A percentile compares a stretch with the other conserved stretches of the same genome.
phyloP scores from a whole-genome alignment of 306 rosid genomes.

The Macrotyloma uniflorum region DNA sequence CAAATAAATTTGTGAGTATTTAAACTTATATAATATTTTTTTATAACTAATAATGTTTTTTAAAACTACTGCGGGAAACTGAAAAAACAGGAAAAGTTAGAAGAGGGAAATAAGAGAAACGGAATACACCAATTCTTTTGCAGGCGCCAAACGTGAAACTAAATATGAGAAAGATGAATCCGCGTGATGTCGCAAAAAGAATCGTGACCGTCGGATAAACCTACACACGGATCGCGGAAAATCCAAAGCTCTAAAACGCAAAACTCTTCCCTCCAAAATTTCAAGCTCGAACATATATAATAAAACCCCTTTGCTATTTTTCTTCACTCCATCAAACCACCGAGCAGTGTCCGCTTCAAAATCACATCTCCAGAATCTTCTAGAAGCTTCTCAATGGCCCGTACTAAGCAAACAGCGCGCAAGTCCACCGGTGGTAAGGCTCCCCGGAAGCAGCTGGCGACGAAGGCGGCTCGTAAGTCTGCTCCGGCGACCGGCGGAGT shows the following conservation, averaged over 20 bases:
- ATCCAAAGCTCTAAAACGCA: not conserved
- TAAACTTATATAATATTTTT: too few relatives aligned
- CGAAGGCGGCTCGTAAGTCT: constrained; percentile 47
- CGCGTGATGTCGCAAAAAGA: not conserved
- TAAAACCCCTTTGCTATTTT: too few relatives aligned
- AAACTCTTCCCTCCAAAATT: too few relatives aligned
- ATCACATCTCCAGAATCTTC: too few relatives aligned
- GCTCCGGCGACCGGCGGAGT: constrained; percentile 56
- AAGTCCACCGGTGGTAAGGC: constrained; percentile 52
- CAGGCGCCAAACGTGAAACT: not conserved
- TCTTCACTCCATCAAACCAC: too few relatives aligned
- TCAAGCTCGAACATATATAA: too few relatives aligned
- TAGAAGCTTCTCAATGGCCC: constrained; percentile 19
- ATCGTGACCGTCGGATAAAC: not conserved
- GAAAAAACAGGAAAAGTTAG: not conserved
- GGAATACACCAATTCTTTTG: not conserved
- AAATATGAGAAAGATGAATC: not conserved
- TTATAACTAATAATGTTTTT: too few relatives aligned
- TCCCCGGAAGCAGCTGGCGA: constrained; percentile 50
- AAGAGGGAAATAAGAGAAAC: not conserved
- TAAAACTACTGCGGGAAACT: not conserved
- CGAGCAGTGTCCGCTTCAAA: too few relatives aligned
- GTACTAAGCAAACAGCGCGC: constrained; percentile 51
- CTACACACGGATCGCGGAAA: not conserved
- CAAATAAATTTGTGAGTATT: too few relatives aligned